Evolutionary conservation across 306 rosid genomes (phyloP).

Genomic region (Cotoneaster glaucophyllus): DNA sequence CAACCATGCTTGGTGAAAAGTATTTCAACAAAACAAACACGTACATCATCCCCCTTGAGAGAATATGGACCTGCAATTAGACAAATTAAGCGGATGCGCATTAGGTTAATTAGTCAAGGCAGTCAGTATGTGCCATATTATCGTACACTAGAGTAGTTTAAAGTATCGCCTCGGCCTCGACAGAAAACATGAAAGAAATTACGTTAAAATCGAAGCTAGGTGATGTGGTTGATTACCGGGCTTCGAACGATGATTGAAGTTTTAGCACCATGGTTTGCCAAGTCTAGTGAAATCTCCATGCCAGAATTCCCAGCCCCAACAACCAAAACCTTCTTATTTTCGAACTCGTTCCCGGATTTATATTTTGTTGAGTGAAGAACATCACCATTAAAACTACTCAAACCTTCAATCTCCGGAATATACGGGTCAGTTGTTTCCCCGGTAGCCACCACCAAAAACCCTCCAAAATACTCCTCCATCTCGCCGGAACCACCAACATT

Average conservation of each 20-base stretch:
- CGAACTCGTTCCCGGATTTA: conserved; percentile 34
- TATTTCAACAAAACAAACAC: conserved; percentile 29
- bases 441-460: conserved; percentile 57
- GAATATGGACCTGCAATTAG: conserved; percentile 42
- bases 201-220: not conserved
- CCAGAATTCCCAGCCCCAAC: conserved; percentile 80
- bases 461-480: conserved; percentile 34
- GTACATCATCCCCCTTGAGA: conserved; percentile 40
- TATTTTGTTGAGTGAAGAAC: conserved; percentile 52
- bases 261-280: conserved; percentile 45
- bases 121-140: no score
- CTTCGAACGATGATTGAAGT: conserved; percentile 54
- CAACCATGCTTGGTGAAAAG: conserved; percentile 20
- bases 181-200: not conserved
- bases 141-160: no score
- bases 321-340: conserved; percentile 45
- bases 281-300: conserved; percentile 61
- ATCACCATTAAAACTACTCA: conserved; percentile 35
- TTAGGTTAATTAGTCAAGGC: not conserved
- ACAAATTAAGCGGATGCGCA: no score
- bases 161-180: not conserved
- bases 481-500: conserved; percentile 2
- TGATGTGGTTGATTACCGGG: conserved; percentile 37
- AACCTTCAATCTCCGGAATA: conserved; percentile 43
- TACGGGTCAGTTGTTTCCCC: conserved; percentile 47